Conservation (phyloP, 192 early-diverging fungal species). For the Neocallimastix lanati region DNA sequence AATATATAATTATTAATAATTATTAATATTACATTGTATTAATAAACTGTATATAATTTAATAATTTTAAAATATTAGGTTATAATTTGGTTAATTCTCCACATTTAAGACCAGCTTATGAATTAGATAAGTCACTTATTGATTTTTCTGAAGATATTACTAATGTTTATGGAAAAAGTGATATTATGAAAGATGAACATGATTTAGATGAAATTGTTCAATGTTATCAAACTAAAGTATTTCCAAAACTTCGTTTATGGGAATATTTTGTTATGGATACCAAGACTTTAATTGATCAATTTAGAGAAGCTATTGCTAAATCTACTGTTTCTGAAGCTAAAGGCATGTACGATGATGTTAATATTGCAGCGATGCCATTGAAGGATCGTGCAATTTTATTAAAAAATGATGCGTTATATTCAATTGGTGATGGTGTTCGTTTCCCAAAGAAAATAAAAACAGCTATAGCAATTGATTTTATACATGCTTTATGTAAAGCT, state of each 20-base stretch:
- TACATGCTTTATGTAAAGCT: constrained; percentile 10
- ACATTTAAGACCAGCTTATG: constrained; percentile 78
- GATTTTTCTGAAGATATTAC: constrained; percentile 42
- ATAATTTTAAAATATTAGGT: constrained; percentile 25
- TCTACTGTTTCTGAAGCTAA: not conserved
- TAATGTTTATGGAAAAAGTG: constrained; percentile 4
- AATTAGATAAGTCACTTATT: constrained; percentile 75
- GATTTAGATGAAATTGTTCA: constrained; percentile 50
- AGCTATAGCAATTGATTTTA: constrained; percentile 20
- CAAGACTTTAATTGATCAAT: constrained; percentile 11
- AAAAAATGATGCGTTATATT: constrained; percentile 6
- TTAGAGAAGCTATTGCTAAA: not conserved
- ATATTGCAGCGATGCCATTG: constrained; percentile 6
- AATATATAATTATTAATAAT: too few species aligned
- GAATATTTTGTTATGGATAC: constrained; percentile 75
- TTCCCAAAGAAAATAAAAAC: constrained; percentile 34
- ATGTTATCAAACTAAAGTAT: constrained; percentile 25
- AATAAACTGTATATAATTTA: too few species aligned
- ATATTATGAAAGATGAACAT: constrained; percentile 33
- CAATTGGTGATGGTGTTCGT: constrained; percentile 19
- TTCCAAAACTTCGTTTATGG: constrained; percentile 56
- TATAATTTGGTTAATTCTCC: constrained; percentile 91
- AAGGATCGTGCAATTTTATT: constrained; percentile 13
- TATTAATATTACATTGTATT: too few species aligned
- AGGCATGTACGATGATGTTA: not conserved